Evolutionary conservation across 192 early-diverging fungal species (phyloP), one percentile per base, ranked within the genome.

Genomic region (Chytriomyces hyalinus): DNA sequence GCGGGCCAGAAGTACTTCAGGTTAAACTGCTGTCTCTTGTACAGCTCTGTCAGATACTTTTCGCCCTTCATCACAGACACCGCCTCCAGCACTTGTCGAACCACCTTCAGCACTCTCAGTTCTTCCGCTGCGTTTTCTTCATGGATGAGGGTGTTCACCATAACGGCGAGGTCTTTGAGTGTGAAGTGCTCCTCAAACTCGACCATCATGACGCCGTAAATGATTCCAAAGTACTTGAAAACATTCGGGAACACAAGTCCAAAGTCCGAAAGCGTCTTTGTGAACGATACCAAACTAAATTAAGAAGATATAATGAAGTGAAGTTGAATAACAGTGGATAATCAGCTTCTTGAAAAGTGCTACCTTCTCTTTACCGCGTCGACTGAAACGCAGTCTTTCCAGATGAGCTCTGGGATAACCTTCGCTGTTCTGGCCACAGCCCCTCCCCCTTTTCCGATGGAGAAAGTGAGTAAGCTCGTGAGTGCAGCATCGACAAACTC

Each of bases 151-250:
- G 71, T 26, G 49, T 73, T 69, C 13, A 77, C 73, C n/a, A 83
- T 36, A 26, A 78, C 65, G 24, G 76, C 75, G 44, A 83, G 61
- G 20, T 78, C 75, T 36, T 61, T 20, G 17, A 70, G 26, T 15
- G 74, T 65, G n/a, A 83, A 77, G 8, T 80, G 75, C 64, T 69
- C 60, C 22, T 83, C 81, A 51, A 51, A 72, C 45, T 72, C 70
- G 17, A 60, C 53, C 13, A 72, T 49, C 22, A 72, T 17, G 9
- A 72, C 53, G 24, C 70, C 70, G 36, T 72, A 72, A 17, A 72
- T 28, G 10, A 72, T 72, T 15, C 70, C 70, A 50, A 59, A 59
- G 70, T 72, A 72, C 36, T 72, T 72, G 70, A n/a, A 72, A n/a
- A 43, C 36, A 20, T 51, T 60, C 8, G 70, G 70, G 15, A 28